Evolutionary conservation across 1,139 yeast species (phyloP), one percentile per base, ranked within the genome.

Genomic region (Pichia sp.): DNA sequence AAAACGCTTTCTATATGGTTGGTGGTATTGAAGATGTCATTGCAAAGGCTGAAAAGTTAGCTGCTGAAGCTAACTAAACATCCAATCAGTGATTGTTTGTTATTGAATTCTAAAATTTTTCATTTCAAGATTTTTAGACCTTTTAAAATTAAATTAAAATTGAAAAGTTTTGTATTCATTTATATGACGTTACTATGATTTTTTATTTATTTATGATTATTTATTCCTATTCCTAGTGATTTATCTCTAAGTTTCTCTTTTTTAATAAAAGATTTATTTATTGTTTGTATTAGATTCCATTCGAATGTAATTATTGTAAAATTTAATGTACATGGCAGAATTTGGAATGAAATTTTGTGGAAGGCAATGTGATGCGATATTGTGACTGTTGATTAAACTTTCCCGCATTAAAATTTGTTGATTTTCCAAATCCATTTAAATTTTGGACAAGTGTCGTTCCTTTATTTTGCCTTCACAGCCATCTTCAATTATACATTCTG

Each of bases 1-100:
- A 92, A 80, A 86, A 85, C 71, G 98, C 98, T 66, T 92, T 92
- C 95, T 92, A 92, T 78, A 92, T 92, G 98, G 97, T 90, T 75
- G 98, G 98, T 79, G 96, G 96, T 80, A 89, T 92, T 68, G 97
- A 89, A 74, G 98, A 92, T 75, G 97, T 83, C 67, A 75, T 88
- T 72, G 94, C 97, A 72, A 92, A 92, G 84, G 97, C 97, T 71
- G 97, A 90, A 77, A 89, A 90, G 81, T 75, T 92, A 74, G 97
- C 97, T 75, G 80, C 96, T 72, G 96, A 88, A 76, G 78, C 92
- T 67, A 81, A 83, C 66, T 85, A 83, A 58, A 39, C 52, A 39
- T 43, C 45, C 46, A 48, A 44, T 46, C 52, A 42, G 51, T 51
- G 53, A 50, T 47, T 43, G 39, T 35, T 44, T 44, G 25, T 31